Evolutionary conservation across 148 eudicot genomes (phyloP).

Genomic region (Diospyros kaki): DNA sequence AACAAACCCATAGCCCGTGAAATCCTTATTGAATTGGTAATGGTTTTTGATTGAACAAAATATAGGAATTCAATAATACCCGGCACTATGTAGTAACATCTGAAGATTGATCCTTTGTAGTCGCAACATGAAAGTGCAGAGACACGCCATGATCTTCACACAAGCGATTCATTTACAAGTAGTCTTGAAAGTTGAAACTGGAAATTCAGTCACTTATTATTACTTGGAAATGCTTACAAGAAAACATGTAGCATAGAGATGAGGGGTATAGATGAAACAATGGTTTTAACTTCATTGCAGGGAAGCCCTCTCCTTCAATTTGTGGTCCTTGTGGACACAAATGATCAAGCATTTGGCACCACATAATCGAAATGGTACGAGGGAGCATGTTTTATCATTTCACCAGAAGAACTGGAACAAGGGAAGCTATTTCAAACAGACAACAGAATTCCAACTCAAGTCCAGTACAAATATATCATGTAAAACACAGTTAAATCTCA

Average conservation of each 20-base stretch:
- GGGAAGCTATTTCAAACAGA: slow-evolving; percentile 20
- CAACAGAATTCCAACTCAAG: slow-evolving; percentile 19
- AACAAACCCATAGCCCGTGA: no score
- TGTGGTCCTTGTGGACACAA: background rate
- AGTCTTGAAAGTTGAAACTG: background rate
- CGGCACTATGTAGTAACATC: no score
- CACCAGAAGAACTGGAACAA: background rate
- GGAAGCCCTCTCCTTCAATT: slow-evolving; percentile 7
- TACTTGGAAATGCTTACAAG: slow-evolving; percentile 4
- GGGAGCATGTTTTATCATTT: background rate
- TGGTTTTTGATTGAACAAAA: no score
- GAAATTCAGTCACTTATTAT: background rate
- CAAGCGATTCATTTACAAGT: no score
- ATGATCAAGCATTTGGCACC: slow-evolving; percentile 5
- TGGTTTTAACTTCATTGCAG: background rate
- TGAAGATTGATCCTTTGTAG: no score
- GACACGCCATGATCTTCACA: no score
- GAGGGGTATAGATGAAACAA: background rate
- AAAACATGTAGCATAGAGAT: background rate
- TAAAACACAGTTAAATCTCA: slow-evolving; percentile 2
- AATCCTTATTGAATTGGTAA: no score
- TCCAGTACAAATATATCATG: slow-evolving; percentile 12
- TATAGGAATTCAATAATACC: no score
- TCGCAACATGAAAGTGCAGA: no score
- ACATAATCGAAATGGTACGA: background rate